Percentiles rank a stretch among this genome's conserved stretches.
These are phyloP conservation scores for Sugiyamaella paludigena DNA, from an alignment of 1,139 yeast species.

Conservation along the genomic window DNA sequence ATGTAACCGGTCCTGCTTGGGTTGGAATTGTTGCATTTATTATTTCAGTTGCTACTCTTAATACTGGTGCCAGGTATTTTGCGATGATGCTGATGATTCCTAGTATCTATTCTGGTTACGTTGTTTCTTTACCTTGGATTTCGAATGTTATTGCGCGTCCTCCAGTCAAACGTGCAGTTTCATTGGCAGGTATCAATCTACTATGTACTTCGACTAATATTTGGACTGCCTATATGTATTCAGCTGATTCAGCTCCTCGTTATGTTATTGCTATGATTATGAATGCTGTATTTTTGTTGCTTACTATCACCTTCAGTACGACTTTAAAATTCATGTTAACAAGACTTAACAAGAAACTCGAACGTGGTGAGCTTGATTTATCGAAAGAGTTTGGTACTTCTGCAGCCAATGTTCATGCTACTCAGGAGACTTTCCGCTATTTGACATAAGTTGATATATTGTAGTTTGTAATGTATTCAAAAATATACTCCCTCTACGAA, in stretches of 20 bases:
- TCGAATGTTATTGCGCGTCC: constrained; percentile 7
- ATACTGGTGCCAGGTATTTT: constrained; percentile 5
- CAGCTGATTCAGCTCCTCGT: constrained; percentile 1
- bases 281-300: constrained; percentile 8
- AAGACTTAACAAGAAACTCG: constrained; percentile 15
- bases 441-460: no score
- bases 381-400: constrained; percentile 17
- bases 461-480: no score
- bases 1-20: constrained; percentile 5
- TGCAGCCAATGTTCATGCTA: constrained; percentile 6
- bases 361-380: constrained; percentile 14
- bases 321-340: constrained; percentile 10
- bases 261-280: constrained; percentile 8
- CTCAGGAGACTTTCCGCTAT: constrained; percentile 6
- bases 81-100: constrained; percentile 7
- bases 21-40: constrained; percentile 5
- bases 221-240: constrained; percentile 4
- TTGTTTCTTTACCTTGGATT: constrained; percentile 2
- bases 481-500: no score
- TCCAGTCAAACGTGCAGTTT: constrained; percentile 6
- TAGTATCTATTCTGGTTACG: constrained; percentile 4
- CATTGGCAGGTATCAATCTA: neutral
- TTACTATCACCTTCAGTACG: constrained; percentile 7
- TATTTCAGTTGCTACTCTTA: neutral
- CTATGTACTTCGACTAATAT: constrained; percentile 3